A percentile compares a stretch with the other conserved stretches of the same genome.
phyloP scores from a whole-genome alignment of 1,284 basidiomycete species.

The Moesziomyces globuligerus region DNA sequence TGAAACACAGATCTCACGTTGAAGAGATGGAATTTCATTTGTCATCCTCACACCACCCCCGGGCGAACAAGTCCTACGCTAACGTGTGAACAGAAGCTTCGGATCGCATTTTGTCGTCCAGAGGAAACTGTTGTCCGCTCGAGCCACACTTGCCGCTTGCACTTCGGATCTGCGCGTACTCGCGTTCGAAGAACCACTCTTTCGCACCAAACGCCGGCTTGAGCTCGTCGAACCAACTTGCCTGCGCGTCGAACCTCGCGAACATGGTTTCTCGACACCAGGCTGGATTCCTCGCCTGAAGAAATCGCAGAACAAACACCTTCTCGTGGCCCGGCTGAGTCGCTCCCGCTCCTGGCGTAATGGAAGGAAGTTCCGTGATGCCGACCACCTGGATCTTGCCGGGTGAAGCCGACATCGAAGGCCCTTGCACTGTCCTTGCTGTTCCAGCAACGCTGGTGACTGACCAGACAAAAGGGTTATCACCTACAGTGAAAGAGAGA shows the following conservation, averaged over 20 bases:
- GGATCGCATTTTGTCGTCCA: neutral
- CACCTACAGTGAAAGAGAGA: neutral
- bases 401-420: constrained; percentile 8
- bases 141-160: neutral
- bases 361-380: constrained; percentile 1
- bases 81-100: neutral
- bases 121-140: constrained; percentile 6
- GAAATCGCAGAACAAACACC: constrained; percentile 6
- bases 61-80: neutral
- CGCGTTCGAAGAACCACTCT: constrained; percentile 8
- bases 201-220: neutral
- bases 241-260: constrained; percentile 2
- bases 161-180: constrained; percentile 3
- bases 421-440: constrained; percentile 2
- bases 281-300: constrained; percentile 1
- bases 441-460: constrained; percentile 5
- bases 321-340: neutral
- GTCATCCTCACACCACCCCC: neutral
- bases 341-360: constrained; percentile 1
- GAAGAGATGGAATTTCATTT: neutral
- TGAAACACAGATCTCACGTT: too few relatives aligned
- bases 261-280: constrained; percentile 9
- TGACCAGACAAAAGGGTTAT: neutral
- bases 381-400: constrained; percentile 9
- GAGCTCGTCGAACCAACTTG: constrained; percentile 9